A percentile compares a stretch with the other conserved stretches of the same genome.
Evolutionary conservation across 441 rosid species (phyloP).

Genomic region (Jatropha multifida): DNA sequence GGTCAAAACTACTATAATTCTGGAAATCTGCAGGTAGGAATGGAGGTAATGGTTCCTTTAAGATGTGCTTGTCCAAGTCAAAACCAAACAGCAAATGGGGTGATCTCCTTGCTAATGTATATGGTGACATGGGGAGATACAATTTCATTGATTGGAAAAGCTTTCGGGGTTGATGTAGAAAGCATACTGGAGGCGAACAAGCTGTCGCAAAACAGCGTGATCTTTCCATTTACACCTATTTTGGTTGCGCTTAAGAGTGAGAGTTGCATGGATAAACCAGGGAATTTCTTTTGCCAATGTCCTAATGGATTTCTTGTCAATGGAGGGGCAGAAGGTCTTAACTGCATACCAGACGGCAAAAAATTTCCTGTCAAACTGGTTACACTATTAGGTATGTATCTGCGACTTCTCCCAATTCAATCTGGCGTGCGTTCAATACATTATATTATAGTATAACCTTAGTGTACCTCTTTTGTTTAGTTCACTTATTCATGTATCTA

Average conservation of each 20-base stretch:
- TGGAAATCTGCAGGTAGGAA: background rate
- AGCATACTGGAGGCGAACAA: background rate
- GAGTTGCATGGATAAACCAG: background rate
- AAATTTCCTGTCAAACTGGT: slow-evolving; percentile 7
- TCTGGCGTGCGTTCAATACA: background rate
- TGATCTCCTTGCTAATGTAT: slow-evolving; percentile 2
- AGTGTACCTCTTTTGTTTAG: background rate
- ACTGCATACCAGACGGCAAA: slow-evolving; percentile 2
- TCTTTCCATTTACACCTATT: slow-evolving; percentile 5
- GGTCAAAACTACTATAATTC: slow-evolving; percentile 5
- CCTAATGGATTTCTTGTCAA: background rate
- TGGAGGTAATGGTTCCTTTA: slow-evolving; percentile 4
- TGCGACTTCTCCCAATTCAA: background rate
- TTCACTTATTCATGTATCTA: background rate
- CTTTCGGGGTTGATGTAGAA: background rate
- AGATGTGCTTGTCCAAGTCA: slow-evolving; percentile 9
- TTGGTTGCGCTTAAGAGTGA: slow-evolving; percentile 10
- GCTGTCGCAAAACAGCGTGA: background rate
- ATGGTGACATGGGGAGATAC: slow-evolving; percentile 1
- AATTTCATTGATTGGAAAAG: background rate
- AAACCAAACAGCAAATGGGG: slow-evolving; percentile 1
- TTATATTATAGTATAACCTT: background rate
- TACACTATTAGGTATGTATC: background rate
- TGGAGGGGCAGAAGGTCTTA: background rate
- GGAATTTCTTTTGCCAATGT: slow-evolving; percentile 5